Base-by-base conservation (phyloP, 768 basidiomycete genomes). In the Phaeotremella fagi region DNA sequence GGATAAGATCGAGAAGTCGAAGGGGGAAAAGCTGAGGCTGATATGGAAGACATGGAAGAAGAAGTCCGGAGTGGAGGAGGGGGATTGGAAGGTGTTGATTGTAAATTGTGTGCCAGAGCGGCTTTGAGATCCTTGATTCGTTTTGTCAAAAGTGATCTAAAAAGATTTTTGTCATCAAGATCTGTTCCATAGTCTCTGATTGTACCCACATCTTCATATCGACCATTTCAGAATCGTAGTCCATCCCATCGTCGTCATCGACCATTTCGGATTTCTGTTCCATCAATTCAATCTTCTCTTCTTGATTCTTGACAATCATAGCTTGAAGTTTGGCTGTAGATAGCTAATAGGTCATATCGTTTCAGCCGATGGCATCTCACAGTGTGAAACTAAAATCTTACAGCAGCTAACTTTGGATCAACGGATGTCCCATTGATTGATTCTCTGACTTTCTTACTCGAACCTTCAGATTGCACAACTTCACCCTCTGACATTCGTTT, bases 171-270 rank as follows among this genome's bases (percentile, higher is more conserved):
- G n/a, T n/a, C n/a, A n/a, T n/a, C n/a, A n/a, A n/a, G n/a, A n/a
- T n/a, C n/a, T n/a, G n/a, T n/a, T n/a, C n/a, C n/a, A n/a, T n/a
- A n/a, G n/a, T n/a, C n/a, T 4, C 38, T 29, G 14, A 18, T 31
- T 18, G 18, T 3, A 38, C 61, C 54, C 33, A 66, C 67, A 62
- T 44, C 31, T 59, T 64, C 55, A 47, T 48, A 25, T 55, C 47
- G 22, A 64, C 48, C 59, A 64, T 64, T 25, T 66, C 64, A 16
- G 59, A 61, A 59, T 69, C 67, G 36, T 69, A 64, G 11, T 47
- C 63, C 50, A 50, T 48, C 43, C 38, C 43, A 26, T 59, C 54
- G 18, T 59, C 59, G 12, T 53, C 57, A 3, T 49, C 29, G 2
- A 36, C 54, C 41, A 63, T 18, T 16, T 14, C 31, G 15, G 18